Evolutionary conservation across 2,329 filamentous ascomycete species (phyloP).

Genomic region (Didymella pomorum): DNA sequence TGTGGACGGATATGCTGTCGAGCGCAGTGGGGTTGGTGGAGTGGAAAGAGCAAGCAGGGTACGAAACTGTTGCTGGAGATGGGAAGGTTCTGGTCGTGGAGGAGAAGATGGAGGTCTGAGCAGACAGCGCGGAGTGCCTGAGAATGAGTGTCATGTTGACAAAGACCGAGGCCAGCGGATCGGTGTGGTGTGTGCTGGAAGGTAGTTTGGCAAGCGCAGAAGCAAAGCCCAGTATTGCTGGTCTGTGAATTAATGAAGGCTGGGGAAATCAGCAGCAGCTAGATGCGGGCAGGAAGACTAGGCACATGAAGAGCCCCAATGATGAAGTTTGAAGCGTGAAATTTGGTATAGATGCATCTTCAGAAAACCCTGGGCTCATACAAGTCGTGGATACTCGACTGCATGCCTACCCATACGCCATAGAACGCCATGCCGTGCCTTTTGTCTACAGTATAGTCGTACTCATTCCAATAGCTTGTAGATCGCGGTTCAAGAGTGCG

Average conservation of each 20-base stretch:
- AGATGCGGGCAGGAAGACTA: not conserved
- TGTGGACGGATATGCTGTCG: not conserved
- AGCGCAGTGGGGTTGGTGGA: not conserved
- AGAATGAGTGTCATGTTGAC: too few species aligned
- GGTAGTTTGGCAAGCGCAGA: too few species aligned
- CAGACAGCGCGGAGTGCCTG: not conserved
- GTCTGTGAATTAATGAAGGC: not conserved
- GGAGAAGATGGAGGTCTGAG: constrained; percentile 4
- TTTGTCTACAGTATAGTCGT: constrained; percentile 15
- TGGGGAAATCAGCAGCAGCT: not conserved
- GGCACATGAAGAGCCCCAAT: not conserved
- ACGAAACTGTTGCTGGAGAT: not conserved
- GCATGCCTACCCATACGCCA: constrained; percentile 19
- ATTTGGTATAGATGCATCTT: constrained; percentile 20
- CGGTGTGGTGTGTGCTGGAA: too few species aligned
- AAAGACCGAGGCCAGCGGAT: too few species aligned
- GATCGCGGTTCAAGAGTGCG: not conserved
- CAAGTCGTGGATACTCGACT: constrained; percentile 7
- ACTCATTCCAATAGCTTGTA: constrained; percentile 9
- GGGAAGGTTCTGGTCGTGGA: not conserved
- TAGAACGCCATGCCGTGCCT: constrained; percentile 24
- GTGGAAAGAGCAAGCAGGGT: not conserved
- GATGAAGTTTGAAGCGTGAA: constrained; percentile 13
- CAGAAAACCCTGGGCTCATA: constrained; percentile 13
- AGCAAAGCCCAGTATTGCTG: too few species aligned